Percentiles rank a stretch among this genome's conserved stretches.
Conservation (phyloP, 805 yeast genomes). For the Zygosaccharomyces kombuchaensis region DNA sequence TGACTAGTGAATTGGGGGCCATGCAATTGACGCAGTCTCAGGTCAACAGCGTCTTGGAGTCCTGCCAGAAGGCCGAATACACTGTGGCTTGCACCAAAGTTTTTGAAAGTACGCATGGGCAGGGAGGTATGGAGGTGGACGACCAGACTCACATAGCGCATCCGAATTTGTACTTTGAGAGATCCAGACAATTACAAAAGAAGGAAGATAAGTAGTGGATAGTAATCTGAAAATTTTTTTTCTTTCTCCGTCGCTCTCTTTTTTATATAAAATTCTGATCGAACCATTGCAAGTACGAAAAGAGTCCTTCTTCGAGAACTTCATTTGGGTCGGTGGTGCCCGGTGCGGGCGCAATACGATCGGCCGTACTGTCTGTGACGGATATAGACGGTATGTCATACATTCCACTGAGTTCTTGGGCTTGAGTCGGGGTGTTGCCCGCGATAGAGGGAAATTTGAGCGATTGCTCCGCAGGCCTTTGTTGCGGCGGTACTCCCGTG, state of each 20-base stretch:
- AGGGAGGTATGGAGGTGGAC: constrained; percentile 37
- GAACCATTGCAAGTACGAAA: constrained; percentile 50
- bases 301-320: constrained; percentile 29
- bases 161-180: constrained; percentile 84
- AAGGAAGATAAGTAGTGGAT: constrained; percentile 16
- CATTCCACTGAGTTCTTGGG: neutral
- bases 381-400: neutral
- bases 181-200: constrained; percentile 57
- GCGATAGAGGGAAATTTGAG: neutral
- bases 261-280: constrained; percentile 37
- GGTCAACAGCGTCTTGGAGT: constrained; percentile 58
- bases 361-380: neutral
- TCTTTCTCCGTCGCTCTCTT: neutral
- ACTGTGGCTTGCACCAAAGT: constrained; percentile 88
- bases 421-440: neutral
- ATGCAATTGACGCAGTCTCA: constrained; percentile 44
- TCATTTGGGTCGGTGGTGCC: constrained; percentile 8
- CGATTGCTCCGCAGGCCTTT: neutral
- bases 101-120: constrained; percentile 56
- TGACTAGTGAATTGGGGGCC: constrained; percentile 54
- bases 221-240: too few relatives aligned
- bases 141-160: constrained; percentile 68
- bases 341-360: constrained; percentile 1
- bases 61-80: constrained; percentile 64
- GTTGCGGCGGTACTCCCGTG: neutral